A percentile compares a stretch with the other conserved stretches of the same genome.
Conservation (phyloP, 2,329 filamentous ascomycete genomes). For the Penicillium freii region DNA sequence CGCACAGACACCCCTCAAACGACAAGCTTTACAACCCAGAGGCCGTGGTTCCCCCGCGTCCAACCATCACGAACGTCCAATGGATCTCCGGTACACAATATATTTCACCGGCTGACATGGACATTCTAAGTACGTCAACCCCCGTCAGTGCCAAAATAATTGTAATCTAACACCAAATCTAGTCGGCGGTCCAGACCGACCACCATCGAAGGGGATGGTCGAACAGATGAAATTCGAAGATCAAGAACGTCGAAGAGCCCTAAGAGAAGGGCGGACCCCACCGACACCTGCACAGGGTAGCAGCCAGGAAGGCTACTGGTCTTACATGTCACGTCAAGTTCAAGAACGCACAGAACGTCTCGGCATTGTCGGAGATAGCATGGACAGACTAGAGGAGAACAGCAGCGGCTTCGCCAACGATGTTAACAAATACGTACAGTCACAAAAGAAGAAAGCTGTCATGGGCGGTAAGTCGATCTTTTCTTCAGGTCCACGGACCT, state of each 20-base stretch:
- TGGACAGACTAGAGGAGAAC: conserved; percentile 77
- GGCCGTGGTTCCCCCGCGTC: conserved; percentile 70
- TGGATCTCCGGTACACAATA: conserved; percentile 97
- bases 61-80: conserved; percentile 91
- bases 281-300: conserved; percentile 29
- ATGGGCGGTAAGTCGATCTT: conserved; percentile 56
- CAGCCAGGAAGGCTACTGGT: conserved; percentile 65
- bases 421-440: conserved; percentile 79
- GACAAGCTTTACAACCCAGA: conserved; percentile 79
- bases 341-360: conserved; percentile 89
- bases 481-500: not conserved
- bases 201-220: conserved; percentile 83
- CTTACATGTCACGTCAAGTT: conserved; percentile 81
- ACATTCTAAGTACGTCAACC: conserved; percentile 63
- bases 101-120: conserved; percentile 80
- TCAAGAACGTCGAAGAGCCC: conserved; percentile 49
- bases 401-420: conserved; percentile 83
- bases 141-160: no score
- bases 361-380: conserved; percentile 75
- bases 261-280: conserved; percentile 36
- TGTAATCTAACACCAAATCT: conserved; percentile 8
- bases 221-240: conserved; percentile 75
- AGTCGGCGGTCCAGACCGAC: conserved; percentile 82
- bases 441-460: conserved; percentile 83
- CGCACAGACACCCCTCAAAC: conserved; percentile 47